Conservation (phyloP, 2,329 filamentous ascomycete species). For the Penicillium freii region DNA sequence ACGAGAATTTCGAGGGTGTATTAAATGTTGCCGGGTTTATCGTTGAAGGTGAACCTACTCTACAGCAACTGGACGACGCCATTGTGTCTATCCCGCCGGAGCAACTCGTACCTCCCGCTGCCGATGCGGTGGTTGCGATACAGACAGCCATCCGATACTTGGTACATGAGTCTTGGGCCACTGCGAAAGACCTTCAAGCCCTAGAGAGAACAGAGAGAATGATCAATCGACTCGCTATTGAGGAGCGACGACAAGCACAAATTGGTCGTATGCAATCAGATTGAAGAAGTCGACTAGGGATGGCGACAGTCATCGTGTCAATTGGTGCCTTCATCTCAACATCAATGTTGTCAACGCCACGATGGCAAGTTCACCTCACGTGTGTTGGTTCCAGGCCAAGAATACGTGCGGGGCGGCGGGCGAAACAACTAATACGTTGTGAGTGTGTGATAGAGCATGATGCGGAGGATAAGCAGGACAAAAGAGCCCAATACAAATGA, state of each 20-base stretch:
- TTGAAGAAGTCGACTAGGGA: no score
- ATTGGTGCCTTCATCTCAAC: no score
- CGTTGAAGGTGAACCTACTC: not conserved
- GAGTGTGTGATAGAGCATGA: not conserved
- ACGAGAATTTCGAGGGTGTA: not conserved
- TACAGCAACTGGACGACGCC: constrained; percentile 4
- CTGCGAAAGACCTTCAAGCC: not conserved
- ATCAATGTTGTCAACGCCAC: no score
- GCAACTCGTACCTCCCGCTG: not conserved
- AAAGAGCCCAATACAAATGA: not conserved
- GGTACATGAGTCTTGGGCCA: constrained; percentile 3
- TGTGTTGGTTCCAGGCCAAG: no score
- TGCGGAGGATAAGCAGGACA: not conserved
- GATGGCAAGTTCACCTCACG: no score
- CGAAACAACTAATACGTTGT: not conserved
- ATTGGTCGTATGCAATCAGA: not conserved
- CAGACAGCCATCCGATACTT: constrained; percentile 11
- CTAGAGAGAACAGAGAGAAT: constrained; percentile 4
- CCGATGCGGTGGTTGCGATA: not conserved
- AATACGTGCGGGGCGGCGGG: no score
- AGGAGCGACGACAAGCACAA: not conserved
- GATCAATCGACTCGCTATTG: not conserved
- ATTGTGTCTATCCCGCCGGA: not conserved
- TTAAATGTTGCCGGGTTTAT: not conserved
- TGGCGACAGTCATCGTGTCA: no score